Conservation (phyloP, 306 rosid genomes). For the Sicyos edulis region DNA sequence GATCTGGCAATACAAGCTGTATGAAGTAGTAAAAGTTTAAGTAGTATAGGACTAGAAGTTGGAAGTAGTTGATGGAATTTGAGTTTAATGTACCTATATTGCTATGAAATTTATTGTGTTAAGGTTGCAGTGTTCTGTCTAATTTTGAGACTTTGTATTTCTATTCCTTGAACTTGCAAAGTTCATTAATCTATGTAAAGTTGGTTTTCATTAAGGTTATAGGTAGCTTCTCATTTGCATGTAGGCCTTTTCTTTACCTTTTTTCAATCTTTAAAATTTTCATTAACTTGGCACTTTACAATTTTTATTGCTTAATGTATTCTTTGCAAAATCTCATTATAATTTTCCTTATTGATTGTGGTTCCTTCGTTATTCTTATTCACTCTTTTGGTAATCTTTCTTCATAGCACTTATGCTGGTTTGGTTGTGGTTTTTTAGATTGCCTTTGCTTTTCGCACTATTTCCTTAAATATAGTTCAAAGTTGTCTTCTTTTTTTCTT, state of each 20-base stretch:
- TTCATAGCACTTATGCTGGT: background rate
- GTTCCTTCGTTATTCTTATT: background rate
- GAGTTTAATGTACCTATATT: background rate
- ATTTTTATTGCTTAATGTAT: background rate
- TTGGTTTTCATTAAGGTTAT: background rate
- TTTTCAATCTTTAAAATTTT: background rate
- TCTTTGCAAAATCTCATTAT: background rate
- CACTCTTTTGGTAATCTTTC: background rate
- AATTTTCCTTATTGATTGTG: background rate
- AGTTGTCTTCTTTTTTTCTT: no score
- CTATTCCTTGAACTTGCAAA: background rate
- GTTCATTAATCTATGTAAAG: background rate
- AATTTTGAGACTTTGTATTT: no score
- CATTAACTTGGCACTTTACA: background rate
- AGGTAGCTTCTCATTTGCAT: background rate
- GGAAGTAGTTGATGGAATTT: background rate
- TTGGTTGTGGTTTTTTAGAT: background rate
- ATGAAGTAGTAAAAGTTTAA: background rate
- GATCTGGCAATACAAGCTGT: background rate
- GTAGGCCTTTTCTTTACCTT: background rate
- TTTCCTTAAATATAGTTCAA: background rate
- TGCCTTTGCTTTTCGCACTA: background rate
- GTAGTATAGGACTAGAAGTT: background rate
- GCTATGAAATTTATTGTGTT: background rate
- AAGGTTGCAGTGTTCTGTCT: no score